phyloP scores from a whole-genome alignment of 2,329 filamentous ascomycete genomes.

The Calcarisporium arbuscula region DNA sequence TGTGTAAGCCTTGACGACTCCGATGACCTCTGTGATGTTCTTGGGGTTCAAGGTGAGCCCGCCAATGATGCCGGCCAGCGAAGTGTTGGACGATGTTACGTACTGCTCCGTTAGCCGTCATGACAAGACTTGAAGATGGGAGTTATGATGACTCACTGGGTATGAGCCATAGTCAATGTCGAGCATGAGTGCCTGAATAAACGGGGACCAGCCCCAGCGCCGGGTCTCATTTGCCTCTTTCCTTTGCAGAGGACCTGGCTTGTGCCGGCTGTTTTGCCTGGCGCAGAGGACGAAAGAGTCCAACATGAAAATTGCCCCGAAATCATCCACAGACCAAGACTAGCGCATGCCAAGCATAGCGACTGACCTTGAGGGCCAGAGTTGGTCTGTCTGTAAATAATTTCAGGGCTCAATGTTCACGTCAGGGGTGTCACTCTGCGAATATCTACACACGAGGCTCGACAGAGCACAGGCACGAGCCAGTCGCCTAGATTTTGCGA shows the following conservation, averaged over 20 bases:
- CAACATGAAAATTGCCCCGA: slow-evolving; percentile 2
- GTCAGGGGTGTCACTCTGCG: slow-evolving; percentile 1
- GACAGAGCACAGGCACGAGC: slow-evolving; percentile 2
- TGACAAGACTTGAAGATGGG: slow-evolving; percentile 9
- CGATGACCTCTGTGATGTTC: slow-evolving; percentile 54
- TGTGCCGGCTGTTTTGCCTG: slow-evolving; percentile 6
- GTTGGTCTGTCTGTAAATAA: slow-evolving; percentile 1
- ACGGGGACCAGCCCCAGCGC: slow-evolving; percentile 12
- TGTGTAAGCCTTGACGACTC: slow-evolving; percentile 65
- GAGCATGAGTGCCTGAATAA: slow-evolving; percentile 48
- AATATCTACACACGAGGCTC: slow-evolving; percentile 1
- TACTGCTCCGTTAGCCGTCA: slow-evolving; percentile 16
- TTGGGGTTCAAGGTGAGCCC: slow-evolving; percentile 56
- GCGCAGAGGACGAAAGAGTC: slow-evolving; percentile 1
- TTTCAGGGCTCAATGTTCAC: slow-evolving; percentile 2
- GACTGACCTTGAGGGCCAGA: background rate
- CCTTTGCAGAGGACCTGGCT: slow-evolving; percentile 12
- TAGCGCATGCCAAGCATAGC: slow-evolving; percentile 4
- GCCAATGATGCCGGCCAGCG: slow-evolving; percentile 48
- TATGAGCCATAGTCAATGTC: slow-evolving; percentile 50
- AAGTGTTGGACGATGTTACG: slow-evolving; percentile 55
- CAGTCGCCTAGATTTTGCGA: slow-evolving; percentile 2
- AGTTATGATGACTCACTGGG: slow-evolving; percentile 18
- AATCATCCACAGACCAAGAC: slow-evolving; percentile 5
- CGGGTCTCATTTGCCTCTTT: slow-evolving; percentile 12